Base-by-base conservation (phyloP, 257 asterid species). In the Fraxinus quadrangulata region DNA sequence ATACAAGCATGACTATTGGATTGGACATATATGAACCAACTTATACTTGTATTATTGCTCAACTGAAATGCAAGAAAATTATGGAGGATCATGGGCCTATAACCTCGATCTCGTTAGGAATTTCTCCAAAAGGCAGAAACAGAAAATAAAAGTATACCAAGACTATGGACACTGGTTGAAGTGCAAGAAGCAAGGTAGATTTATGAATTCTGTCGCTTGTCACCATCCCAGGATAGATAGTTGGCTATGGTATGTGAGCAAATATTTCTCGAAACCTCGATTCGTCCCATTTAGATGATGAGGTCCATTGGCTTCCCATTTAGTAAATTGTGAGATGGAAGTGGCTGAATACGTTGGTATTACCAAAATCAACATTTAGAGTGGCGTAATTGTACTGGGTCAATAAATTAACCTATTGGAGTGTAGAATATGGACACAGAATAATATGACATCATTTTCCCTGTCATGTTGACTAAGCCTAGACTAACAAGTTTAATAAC, bases 401-500 rank as follows among this genome's bases (percentile, higher is more conserved):
- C 54, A 40, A 40, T 40, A 40, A 40, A 10, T 10, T 69, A 59
- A 70, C 26, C 19, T n/a, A 70, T 26, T 75, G 21, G 40, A 34
- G 33, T 70, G 68, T 28, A 61, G 19, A 70, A 14, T 40, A 59
- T 67, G 39, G 26, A 66, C 21, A 59, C 23, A 26, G 72, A 40
- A 34, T 34, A 68, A 56, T 34, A 14, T 19, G 45, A 21, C 39
- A 73, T 59, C 76, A 68, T 68, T 68, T 45, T 42, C 51, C 65
- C 9, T 0, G 34, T 59, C 26, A 14, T 51, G 73, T 9, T 49
- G 69, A 63, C 47, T 16, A 75, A 16, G 19, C 9, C 54, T 74
- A 47, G 72, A 74, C 23, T 74, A 26, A 69, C 31, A 49, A 42
- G 51, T 66, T 6, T 14, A 77, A 77, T 56, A 69, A 61, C 56